Percentiles rank a stretch among this genome's conserved stretches.
Conservation (phyloP, 495 filamentous ascomycete genomes). For the Tuber indicum region DNA sequence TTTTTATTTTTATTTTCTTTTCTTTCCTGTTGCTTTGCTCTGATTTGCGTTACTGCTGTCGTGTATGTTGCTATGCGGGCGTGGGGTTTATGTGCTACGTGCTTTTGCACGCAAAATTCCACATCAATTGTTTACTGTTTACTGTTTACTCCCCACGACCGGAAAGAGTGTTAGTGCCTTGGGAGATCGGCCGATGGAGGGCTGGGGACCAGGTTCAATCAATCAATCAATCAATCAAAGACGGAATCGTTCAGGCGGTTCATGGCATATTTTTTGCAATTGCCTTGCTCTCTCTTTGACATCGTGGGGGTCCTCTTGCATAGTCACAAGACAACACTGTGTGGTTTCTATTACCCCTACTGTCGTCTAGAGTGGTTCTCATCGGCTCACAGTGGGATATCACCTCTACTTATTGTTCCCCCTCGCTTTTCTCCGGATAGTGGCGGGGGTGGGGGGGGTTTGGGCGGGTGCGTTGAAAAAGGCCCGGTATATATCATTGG, state of each 20-base stretch:
- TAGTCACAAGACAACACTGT: not conserved
- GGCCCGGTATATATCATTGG: not conserved
- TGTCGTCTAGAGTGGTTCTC: not conserved
- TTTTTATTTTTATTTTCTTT: constrained; percentile 14
- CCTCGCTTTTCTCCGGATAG: not conserved
- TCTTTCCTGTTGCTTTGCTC: not conserved
- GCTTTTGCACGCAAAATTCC: not conserved
- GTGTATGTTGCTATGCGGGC: not conserved
- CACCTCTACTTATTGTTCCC: not conserved
- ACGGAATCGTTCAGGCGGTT: not conserved
- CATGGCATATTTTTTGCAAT: not conserved
- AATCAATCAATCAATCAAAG: not conserved
- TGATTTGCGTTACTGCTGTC: not conserved
- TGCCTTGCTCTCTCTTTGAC: not conserved
- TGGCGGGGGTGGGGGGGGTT: not conserved
- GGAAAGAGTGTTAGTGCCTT: not conserved
- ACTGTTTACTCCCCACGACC: not conserved
- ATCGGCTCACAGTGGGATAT: not conserved
- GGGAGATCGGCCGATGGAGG: not conserved
- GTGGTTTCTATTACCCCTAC: not conserved
- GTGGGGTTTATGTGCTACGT: not conserved
- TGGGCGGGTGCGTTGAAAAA: not conserved
- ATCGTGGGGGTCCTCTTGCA: constrained; percentile 2
- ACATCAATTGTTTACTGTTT: not conserved
- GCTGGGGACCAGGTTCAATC: not conserved